These are phyloP conservation scores for Laburnicola sp. DNA, from an alignment of 2,329 filamentous ascomycete species.

Conservation along the genomic window DNA sequence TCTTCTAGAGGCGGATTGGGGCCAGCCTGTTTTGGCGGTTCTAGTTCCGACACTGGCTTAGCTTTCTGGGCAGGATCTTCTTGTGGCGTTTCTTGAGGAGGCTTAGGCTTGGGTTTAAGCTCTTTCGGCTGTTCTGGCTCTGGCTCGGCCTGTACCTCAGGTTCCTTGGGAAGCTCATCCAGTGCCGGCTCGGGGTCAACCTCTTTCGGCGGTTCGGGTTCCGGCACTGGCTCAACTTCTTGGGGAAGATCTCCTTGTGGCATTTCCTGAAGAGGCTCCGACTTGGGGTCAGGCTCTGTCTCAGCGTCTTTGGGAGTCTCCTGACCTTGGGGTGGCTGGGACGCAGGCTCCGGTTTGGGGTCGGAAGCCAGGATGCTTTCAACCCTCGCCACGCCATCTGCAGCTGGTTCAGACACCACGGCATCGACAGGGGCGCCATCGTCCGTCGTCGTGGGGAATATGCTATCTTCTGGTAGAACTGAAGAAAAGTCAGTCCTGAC, in stretches of 20 bases:
- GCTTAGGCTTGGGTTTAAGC: background rate
- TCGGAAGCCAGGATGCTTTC: conserved; percentile 12
- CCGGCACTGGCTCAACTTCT: background rate
- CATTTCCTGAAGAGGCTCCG: too few relatives aligned
- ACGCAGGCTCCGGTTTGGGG: background rate
- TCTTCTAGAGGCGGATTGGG: conserved; percentile 3
- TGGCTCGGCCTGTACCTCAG: conserved; percentile 4
- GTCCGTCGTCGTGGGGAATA: conserved; percentile 20
- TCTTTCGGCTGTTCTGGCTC: too few relatives aligned
- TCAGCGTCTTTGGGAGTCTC: background rate
- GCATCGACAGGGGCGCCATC: conserved; percentile 12
- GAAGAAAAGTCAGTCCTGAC: background rate
- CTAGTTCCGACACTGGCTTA: conserved; percentile 8
- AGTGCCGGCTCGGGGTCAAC: too few relatives aligned
- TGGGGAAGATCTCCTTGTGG: too few relatives aligned
- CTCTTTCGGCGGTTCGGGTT: conserved; percentile 7
- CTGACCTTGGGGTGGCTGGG: background rate
- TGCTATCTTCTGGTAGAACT: conserved; percentile 15
- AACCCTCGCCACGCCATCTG: conserved; percentile 9
- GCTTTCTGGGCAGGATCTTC: background rate
- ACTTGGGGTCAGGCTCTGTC: conserved; percentile 5
- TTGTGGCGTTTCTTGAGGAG: background rate
- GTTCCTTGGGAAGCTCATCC: too few relatives aligned
- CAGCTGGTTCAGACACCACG: conserved; percentile 7
- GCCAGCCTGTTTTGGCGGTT: background rate